phyloP scores from a whole-genome alignment of 805 yeast genomes.

The Yamadazyma sp. region DNA sequence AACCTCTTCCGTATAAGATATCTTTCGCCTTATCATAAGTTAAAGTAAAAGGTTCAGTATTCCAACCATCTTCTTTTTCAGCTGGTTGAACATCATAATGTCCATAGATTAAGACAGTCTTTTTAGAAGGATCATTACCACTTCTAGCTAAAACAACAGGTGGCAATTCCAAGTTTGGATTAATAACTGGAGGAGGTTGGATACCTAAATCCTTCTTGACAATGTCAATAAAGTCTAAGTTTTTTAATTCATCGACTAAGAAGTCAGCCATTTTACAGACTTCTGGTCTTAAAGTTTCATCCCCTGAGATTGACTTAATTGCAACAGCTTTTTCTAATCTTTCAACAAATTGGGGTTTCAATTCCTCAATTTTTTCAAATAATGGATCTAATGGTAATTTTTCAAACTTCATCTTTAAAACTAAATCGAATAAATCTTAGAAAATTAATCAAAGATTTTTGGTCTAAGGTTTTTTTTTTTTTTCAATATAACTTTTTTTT shows the following conservation, averaged over 20 bases:
- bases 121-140: conserved; percentile 79
- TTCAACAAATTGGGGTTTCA: conserved; percentile 70
- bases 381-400: conserved; percentile 42
- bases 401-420: conserved; percentile 30
- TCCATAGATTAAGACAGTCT: conserved; percentile 88
- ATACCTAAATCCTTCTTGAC: conserved; percentile 78
- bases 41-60: conserved; percentile 82
- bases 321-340: conserved; percentile 82
- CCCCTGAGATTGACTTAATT: conserved; percentile 93
- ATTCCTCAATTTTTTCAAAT: conserved; percentile 65
- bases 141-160: conserved; percentile 91
- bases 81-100: conserved; percentile 99
- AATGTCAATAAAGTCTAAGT: conserved; percentile 78
- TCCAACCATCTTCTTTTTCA: conserved; percentile 88
- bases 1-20: conserved; percentile 85
- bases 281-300: conserved; percentile 81
- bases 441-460: too few species aligned
- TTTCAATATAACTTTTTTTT: too few species aligned
- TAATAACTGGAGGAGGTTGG: conserved; percentile 88
- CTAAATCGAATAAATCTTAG: too few species aligned
- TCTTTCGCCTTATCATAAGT: conserved; percentile 57
- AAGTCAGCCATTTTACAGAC: conserved; percentile 90
- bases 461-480: too few species aligned
- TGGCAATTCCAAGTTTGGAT: conserved; percentile 70
- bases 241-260: conserved; percentile 62